Percentiles rank a stretch among this genome's conserved stretches.
Conservation (phyloP, 208 protist species). For the Trypanosoma caninum region DNA sequence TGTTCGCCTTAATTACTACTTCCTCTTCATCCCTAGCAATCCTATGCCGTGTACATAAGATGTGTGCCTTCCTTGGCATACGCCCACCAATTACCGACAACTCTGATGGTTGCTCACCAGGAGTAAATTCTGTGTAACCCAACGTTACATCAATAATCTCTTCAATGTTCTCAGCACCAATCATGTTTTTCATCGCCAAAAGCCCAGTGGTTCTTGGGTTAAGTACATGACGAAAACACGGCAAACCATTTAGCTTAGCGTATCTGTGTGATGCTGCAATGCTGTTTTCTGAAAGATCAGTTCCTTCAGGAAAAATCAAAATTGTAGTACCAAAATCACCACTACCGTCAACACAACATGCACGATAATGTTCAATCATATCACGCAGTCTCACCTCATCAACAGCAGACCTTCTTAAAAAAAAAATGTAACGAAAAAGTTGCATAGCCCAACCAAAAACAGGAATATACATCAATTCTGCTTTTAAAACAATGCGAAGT, state of each 20-base stretch:
- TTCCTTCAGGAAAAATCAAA: slow-evolving; percentile 86
- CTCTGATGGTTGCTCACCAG: slow-evolving; percentile 61
- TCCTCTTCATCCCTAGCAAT: neutral
- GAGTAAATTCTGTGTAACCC: slow-evolving; percentile 70
- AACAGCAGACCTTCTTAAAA: slow-evolving; percentile 65
- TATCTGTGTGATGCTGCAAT: slow-evolving; percentile 61
- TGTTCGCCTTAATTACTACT: no score
- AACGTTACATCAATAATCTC: slow-evolving; percentile 80
- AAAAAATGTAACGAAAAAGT: slow-evolving; percentile 81
- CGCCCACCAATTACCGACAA: slow-evolving; percentile 61
- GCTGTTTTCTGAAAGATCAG: slow-evolving; percentile 73
- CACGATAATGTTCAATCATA: slow-evolving; percentile 55
- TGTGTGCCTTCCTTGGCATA: slow-evolving; percentile 67
- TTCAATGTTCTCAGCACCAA: slow-evolving; percentile 62
- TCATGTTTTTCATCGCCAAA: slow-evolving; percentile 63
- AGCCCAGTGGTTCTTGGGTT: slow-evolving; percentile 79
- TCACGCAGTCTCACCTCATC: slow-evolving; percentile 61
- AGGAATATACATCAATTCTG: slow-evolving; percentile 42
- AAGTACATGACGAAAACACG: slow-evolving; percentile 69
- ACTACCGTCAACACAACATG: no score
- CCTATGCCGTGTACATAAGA: slow-evolving; percentile 51
- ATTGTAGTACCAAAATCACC: slow-evolving; percentile 41
- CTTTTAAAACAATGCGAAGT: slow-evolving; percentile 76
- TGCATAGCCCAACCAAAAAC: slow-evolving; percentile 80
- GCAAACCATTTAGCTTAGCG: slow-evolving; percentile 44